Evolutionary conservation across 2,329 filamentous ascomycete species (phyloP).

Genomic region (Colletotrichum trifolii): DNA sequence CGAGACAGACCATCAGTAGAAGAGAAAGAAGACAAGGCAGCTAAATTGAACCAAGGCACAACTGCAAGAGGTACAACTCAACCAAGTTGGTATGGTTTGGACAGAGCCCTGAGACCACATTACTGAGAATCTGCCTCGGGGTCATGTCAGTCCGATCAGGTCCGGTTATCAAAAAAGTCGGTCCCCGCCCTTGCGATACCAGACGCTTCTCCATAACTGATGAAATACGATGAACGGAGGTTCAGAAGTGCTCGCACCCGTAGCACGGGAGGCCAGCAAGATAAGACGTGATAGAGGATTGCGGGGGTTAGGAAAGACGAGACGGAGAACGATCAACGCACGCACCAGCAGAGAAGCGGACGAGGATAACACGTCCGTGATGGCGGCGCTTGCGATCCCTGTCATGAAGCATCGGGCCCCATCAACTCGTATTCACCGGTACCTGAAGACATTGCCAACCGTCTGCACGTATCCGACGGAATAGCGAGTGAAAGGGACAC

Average conservation of each 20-base stretch:
- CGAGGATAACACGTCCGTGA: constrained; percentile 23
- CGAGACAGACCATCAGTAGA: too few relatives aligned
- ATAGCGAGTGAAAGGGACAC: constrained; percentile 1
- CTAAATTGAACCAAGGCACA: too few relatives aligned
- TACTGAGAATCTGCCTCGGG: not conserved
- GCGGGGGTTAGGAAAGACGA: constrained; percentile 31
- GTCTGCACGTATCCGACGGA: not conserved
- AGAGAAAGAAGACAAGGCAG: too few relatives aligned
- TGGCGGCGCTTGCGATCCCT: constrained; percentile 34
- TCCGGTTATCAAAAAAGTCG: constrained; percentile 11
- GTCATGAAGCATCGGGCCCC: constrained; percentile 24
- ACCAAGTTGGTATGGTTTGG: not conserved
- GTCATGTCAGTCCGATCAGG: constrained; percentile 8
- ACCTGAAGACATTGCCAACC: constrained; percentile 16
- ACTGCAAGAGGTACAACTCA: not conserved
- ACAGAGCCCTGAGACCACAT: not conserved
- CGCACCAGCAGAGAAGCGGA: constrained; percentile 20
- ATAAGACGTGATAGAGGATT: constrained; percentile 38
- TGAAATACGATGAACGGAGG: constrained; percentile 29
- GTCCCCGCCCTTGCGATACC: constrained; percentile 14
- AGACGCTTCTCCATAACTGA: constrained; percentile 16
- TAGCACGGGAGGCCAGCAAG: constrained; percentile 35
- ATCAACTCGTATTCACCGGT: constrained; percentile 33
- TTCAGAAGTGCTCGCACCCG: constrained; percentile 17
- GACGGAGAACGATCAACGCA: constrained; percentile 33